phyloP scores from a whole-genome alignment of 179 eudicot genomes.

The Heliamphora ciliata region DNA sequence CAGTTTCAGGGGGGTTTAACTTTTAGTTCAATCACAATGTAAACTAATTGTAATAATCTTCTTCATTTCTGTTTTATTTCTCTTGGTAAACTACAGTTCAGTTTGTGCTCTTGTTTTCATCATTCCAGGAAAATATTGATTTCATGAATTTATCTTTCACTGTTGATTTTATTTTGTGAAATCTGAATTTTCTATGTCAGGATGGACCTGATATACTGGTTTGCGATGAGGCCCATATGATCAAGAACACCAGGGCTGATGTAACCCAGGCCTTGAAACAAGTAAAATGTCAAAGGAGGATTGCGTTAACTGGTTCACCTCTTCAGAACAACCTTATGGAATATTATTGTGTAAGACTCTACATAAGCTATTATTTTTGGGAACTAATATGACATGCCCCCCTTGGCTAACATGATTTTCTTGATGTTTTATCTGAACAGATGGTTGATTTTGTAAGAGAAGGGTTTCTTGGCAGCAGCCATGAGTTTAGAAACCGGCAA shows the following conservation, averaged over 20 bases:
- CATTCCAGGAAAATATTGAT: not conserved
- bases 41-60: not conserved
- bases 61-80: not conserved
- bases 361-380: not conserved
- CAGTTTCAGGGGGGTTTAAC: not conserved
- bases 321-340: conserved; percentile 99
- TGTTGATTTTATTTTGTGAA: not conserved
- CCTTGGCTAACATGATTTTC: conserved; percentile 9
- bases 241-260: conserved; percentile 88
- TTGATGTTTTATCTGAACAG: conserved; percentile 34
- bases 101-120: not conserved
- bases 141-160: not conserved
- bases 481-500: conserved; percentile 94
- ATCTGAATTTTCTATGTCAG: conserved; percentile 29
- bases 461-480: conserved; percentile 95
- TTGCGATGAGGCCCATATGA: conserved; percentile 98
- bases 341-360: conserved; percentile 79
- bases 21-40: not conserved
- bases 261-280: conserved; percentile 85
- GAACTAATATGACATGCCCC: not conserved
- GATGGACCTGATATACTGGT: conserved; percentile 98
- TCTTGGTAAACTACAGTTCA: not conserved
- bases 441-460: conserved; percentile 99
- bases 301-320: conserved; percentile 98
- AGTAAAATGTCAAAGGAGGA: conserved; percentile 91